A percentile compares a stretch with the other conserved stretches of the same genome.
Conservation (phyloP, 192 early-diverging fungal species). For the Rhizophagus sp. region DNA sequence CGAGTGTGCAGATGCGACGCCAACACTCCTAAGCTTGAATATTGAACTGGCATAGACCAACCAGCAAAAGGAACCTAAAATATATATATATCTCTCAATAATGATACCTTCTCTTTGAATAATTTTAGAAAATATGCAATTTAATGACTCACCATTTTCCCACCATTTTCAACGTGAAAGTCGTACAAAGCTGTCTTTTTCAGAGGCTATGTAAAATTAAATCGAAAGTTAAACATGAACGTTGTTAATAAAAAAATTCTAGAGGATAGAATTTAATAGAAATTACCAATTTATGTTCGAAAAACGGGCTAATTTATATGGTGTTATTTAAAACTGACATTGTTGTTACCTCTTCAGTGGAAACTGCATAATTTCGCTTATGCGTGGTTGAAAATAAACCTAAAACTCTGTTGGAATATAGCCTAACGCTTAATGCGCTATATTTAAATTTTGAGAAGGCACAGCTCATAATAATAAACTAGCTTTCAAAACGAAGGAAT, state of each 20-base stretch:
- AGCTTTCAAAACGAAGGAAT: too few relatives aligned
- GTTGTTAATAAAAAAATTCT: neutral
- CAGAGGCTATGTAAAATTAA: conserved; percentile 23
- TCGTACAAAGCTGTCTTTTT: conserved; percentile 88
- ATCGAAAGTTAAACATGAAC: neutral
- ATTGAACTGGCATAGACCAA: conserved; percentile 96
- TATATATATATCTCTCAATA: too few relatives aligned
- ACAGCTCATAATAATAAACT: too few relatives aligned
- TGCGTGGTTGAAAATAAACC: too few relatives aligned
- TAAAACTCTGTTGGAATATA: too few relatives aligned
- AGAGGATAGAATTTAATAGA: neutral
- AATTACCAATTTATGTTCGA: neutral
- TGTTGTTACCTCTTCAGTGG: too few relatives aligned
- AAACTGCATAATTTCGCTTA: too few relatives aligned
- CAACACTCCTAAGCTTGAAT: conserved; percentile 79
- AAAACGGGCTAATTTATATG: too few relatives aligned
- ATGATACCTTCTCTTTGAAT: neutral
- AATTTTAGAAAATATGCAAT: neutral
- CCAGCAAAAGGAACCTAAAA: conserved; percentile 84
- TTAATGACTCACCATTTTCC: conserved; percentile 72
- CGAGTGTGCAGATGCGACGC: conserved; percentile 91
- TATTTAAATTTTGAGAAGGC: too few relatives aligned
- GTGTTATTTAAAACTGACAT: too few relatives aligned
- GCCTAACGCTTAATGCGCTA: too few relatives aligned
- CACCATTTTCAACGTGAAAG: conserved; percentile 89